Percentiles rank a stretch among this genome's conserved stretches.
Conservation (phyloP, 2,329 filamentous ascomycete genomes). For the Coniochaeta prunicola region DNA sequence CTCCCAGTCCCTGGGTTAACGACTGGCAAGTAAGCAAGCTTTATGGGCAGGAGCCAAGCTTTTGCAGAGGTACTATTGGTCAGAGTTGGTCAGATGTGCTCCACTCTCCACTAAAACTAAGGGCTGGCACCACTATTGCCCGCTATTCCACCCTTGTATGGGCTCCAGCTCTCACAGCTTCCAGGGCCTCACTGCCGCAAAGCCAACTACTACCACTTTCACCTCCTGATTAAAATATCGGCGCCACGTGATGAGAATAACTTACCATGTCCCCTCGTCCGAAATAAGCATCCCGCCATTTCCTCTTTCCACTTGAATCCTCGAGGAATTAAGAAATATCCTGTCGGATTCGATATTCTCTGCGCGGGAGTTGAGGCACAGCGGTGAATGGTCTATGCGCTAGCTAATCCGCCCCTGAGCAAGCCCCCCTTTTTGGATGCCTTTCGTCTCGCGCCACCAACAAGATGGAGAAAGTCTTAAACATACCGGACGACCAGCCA, state of each 20-base stretch:
- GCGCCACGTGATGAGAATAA: neutral
- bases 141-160: neutral
- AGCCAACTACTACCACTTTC: neutral
- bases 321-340: too few species aligned
- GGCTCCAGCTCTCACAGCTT: neutral
- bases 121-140: neutral
- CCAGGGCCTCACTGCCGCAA: neutral
- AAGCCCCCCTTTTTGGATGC: neutral
- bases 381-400: neutral
- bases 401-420: neutral
- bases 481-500: slow-evolving; percentile 5
- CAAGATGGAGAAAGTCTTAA: slow-evolving; percentile 5
- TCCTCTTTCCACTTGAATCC: too few species aligned
- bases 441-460: neutral
- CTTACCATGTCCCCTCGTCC: too few species aligned
- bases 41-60: neutral
- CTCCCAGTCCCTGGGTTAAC: too few species aligned
- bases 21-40: neutral
- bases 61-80: neutral
- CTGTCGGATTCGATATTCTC: neutral
- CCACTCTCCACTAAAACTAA: neutral
- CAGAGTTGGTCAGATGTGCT: neutral
- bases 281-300: too few species aligned
- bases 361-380: neutral
- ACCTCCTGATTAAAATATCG: neutral